Base-by-base conservation (phyloP, 169 alveolate species). In the Amoebophrya sp. region DNA sequence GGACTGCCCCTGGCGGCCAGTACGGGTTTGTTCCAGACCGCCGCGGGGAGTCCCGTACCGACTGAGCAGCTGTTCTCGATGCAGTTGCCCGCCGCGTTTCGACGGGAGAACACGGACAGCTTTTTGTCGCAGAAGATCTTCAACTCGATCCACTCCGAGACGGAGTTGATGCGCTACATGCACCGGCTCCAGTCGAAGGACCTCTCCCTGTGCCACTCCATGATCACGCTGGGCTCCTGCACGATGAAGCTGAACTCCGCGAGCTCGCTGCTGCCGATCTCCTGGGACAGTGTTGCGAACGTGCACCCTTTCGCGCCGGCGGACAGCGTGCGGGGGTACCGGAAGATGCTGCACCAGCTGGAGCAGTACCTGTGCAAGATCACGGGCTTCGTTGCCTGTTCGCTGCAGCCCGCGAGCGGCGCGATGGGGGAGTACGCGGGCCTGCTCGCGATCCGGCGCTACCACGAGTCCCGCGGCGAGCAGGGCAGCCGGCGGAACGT, bases 391-490 rank as follows among this genome's bases (percentile, higher is more conserved):
- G 97, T 95, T 50, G 97, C 94, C 2, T 90, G 95, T 70, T 95
- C 97, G 20, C 93, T 95, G 38, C 95, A 95, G 92, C 97, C 97
- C 5, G 95, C 95, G 88, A 91, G 95, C 88, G 98, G 98, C 18
- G 97, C 98, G 26, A 90, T 91, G 29, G 98, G 98, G 50, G 98
- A 96, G 92, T 96, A 94, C 87, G 96, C 97, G 20, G 98, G 98
- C 34, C 91, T 96, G 91, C 48, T 95, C 40, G 95, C 96, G 40
- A 96, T 96, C 88, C 90, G 96, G 70, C 92, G 93, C 90, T 96
- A 94, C 92, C 96, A 93, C 89, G 94, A 93, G 78, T 92, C 94
- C 41, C 92, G 91, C 40, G 96, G 96, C 13, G 92, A 95, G 67
- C 91, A 67, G 41, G 0, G 88, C 40, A 88, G 91, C 78, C 91